Conservation (phyloP, 2,329 filamentous ascomycete genomes). For the Rutstroemia sp. region DNA sequence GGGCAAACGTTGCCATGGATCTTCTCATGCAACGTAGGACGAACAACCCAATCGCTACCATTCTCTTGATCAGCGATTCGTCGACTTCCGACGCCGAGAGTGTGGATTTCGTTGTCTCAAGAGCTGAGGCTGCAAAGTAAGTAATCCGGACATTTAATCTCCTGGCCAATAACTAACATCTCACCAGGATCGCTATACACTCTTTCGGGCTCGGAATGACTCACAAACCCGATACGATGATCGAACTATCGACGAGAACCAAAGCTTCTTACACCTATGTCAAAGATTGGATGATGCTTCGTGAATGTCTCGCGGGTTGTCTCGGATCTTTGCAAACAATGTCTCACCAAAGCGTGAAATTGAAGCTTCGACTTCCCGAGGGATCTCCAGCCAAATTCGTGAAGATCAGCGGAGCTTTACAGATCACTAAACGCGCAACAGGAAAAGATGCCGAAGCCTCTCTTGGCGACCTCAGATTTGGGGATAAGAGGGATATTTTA, state of each 20-base stretch:
- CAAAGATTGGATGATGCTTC: conserved; percentile 99
- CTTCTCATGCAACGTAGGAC: conserved; percentile 95
- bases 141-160: conserved; percentile 29
- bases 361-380: conserved; percentile 89
- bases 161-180: conserved; percentile 21
- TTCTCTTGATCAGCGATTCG: conserved; percentile 94
- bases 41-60: conserved; percentile 89
- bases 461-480: conserved; percentile 86
- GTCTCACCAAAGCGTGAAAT: conserved; percentile 97
- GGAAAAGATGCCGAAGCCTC: conserved; percentile 90
- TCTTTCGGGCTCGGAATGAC: conserved; percentile 95
- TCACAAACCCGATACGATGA: conserved; percentile 98
- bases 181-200: conserved; percentile 74
- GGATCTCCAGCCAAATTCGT: conserved; percentile 97
- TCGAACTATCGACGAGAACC: conserved; percentile 88
- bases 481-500: conserved; percentile 87
- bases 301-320: conserved; percentile 90
- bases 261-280: conserved; percentile 98
- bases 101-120: conserved; percentile 94
- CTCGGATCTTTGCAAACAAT: conserved; percentile 85
- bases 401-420: conserved; percentile 93
- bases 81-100: conserved; percentile 91
- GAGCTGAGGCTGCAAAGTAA: conserved; percentile 93
- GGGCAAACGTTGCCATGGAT: conserved; percentile 97
- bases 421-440: conserved; percentile 93